These are phyloP conservation scores for Amanita jacksonii DNA, from an alignment of 768 basidiomycete species.

Conservation along the genomic window DNA sequence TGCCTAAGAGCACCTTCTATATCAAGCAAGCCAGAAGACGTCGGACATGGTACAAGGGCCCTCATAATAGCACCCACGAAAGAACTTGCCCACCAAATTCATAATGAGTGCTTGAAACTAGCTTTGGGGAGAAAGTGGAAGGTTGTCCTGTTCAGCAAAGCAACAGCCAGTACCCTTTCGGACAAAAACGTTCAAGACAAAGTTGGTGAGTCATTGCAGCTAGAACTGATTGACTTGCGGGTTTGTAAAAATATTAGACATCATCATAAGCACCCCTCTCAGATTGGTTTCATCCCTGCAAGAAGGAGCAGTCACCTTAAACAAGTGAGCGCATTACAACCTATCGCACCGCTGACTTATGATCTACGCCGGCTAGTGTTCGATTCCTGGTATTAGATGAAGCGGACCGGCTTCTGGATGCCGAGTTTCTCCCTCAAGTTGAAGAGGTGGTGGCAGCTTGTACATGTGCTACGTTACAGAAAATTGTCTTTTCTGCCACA, in stretches of 20 bases:
- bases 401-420: conserved; percentile 83
- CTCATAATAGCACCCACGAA: conserved; percentile 86
- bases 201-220: conserved; percentile 69
- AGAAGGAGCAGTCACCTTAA: conserved; percentile 51
- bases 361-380: conserved; percentile 42
- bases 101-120: conserved; percentile 81
- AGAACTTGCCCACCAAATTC: conserved; percentile 93
- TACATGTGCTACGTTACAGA: conserved; percentile 58
- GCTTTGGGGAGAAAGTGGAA: conserved; percentile 80
- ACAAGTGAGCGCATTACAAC: conserved; percentile 47
- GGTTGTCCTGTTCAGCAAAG: conserved; percentile 77
- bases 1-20: conserved; percentile 43
- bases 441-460: conserved; percentile 82
- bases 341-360: neutral
- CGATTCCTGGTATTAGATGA: conserved; percentile 85
- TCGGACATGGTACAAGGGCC: conserved; percentile 59
- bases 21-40: conserved; percentile 32
- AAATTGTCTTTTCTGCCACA: conserved; percentile 91
- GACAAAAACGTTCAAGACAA: conserved; percentile 65
- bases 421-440: conserved; percentile 82
- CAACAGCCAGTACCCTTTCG: conserved; percentile 75
- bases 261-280: conserved; percentile 89
- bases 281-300: conserved; percentile 77
- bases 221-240: too few relatives aligned
- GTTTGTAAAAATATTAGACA: conserved; percentile 45